phyloP scores from a whole-genome alignment of 2,329 filamentous ascomycete species.

The Cercospora sojina region DNA sequence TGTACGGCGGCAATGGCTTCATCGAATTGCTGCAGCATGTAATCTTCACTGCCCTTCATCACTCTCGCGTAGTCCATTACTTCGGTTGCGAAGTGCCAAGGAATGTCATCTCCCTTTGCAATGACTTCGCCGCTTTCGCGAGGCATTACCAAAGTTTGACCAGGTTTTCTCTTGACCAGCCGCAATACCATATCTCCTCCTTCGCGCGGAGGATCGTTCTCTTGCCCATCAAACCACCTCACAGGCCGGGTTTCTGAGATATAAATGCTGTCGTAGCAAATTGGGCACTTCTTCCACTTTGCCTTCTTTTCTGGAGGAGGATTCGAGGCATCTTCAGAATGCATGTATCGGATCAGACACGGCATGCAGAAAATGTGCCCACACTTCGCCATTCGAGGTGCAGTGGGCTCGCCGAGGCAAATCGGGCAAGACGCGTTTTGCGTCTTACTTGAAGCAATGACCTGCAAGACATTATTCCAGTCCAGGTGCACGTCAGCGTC shows the following conservation, averaged over 20 bases:
- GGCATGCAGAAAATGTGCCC: slow-evolving; percentile 96
- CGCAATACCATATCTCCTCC: slow-evolving; percentile 88
- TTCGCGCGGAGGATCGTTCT: slow-evolving; percentile 73
- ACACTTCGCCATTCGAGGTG: slow-evolving; percentile 93
- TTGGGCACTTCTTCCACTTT: slow-evolving; percentile 91
- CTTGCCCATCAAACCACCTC: slow-evolving; percentile 86
- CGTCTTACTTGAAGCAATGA: slow-evolving; percentile 85
- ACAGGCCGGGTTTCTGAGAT: slow-evolving; percentile 87
- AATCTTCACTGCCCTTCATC: slow-evolving; percentile 89
- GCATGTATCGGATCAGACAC: slow-evolving; percentile 94
- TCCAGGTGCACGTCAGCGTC: slow-evolving; percentile 88
- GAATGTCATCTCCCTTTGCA: slow-evolving; percentile 71
- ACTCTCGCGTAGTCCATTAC: slow-evolving; percentile 92
- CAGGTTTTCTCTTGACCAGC: slow-evolving; percentile 75
- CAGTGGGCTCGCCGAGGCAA: slow-evolving; percentile 87
- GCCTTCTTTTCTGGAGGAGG: slow-evolving; percentile 64
- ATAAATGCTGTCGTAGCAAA: slow-evolving; percentile 92
- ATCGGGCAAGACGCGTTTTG: slow-evolving; percentile 90
- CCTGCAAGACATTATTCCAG: slow-evolving; percentile 87
- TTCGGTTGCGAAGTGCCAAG: slow-evolving; percentile 93
- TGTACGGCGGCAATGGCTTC: slow-evolving; percentile 72
- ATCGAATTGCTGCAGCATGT: slow-evolving; percentile 80
- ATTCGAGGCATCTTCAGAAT: slow-evolving; percentile 71
- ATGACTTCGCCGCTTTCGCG: slow-evolving; percentile 74
- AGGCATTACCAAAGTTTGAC: slow-evolving; percentile 83